Evolutionary conservation across 2,329 filamentous ascomycete genomes (phyloP).

Genomic region (Magnaporthiopsis rhizophila): DNA sequence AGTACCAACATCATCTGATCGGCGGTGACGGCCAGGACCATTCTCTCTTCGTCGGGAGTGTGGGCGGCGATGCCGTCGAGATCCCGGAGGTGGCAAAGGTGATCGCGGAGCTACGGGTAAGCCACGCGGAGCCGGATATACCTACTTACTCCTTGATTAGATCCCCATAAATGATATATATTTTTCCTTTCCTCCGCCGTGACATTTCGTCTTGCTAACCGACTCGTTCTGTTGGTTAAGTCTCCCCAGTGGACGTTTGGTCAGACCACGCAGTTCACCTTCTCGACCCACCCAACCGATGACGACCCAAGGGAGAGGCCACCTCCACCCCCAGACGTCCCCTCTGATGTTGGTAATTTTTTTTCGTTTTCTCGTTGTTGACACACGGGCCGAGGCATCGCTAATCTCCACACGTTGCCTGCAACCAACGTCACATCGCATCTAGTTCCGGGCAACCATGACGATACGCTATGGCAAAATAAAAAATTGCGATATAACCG

Average conservation of each 20-base stretch:
- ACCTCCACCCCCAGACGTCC: constrained; percentile 37
- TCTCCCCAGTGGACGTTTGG: constrained; percentile 69
- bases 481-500: constrained; percentile 18
- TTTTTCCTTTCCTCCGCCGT: no score
- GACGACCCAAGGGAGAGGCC: constrained; percentile 51
- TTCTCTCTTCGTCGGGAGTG: neutral
- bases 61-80: neutral
- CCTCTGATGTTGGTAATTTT: constrained; percentile 30
- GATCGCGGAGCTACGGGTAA: constrained; percentile 49
- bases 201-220: neutral
- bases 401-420: neutral
- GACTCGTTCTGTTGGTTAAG: constrained; percentile 21
- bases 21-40: neutral
- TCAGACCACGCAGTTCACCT: constrained; percentile 78
- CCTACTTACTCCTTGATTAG: no score
- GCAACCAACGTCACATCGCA: neutral
- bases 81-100: constrained; percentile 52
- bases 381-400: neutral
- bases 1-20: neutral
- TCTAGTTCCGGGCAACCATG: constrained; percentile 25
- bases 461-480: constrained; percentile 32
- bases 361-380: neutral
- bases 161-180: no score
- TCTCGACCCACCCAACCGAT: constrained; percentile 53
- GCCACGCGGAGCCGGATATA: neutral